Evolutionary conservation across 768 basidiomycete species (phyloP).

Genomic region (Serendipita sp.): DNA sequence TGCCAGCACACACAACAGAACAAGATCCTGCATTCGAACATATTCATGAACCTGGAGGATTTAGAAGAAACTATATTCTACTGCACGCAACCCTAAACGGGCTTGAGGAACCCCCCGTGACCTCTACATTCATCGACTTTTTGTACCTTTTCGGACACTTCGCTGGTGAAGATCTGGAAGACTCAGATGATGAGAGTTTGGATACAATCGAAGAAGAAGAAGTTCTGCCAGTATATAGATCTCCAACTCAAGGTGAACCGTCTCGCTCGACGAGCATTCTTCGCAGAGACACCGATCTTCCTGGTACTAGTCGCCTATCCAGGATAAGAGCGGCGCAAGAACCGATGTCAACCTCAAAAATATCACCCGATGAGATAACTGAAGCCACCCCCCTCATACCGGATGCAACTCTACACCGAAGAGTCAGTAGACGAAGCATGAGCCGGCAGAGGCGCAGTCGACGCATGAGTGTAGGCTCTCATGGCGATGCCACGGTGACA

Average conservation of each 20-base stretch:
- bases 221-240: conserved; percentile 6
- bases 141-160: conserved; percentile 92
- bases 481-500: conserved; percentile 77
- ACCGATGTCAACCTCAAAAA: background rate
- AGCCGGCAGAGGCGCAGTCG: conserved; percentile 25
- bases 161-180: conserved; percentile 80
- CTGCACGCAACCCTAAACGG: conserved; percentile 56
- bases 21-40: conserved; percentile 71
- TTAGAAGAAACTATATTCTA: conserved; percentile 75
- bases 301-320: background rate
- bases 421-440: conserved; percentile 31
- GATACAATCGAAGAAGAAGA: conserved; percentile 37
- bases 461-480: conserved; percentile 38
- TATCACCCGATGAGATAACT: conserved; percentile 8
- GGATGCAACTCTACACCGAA: conserved; percentile 20
- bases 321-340: background rate
- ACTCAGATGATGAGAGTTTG: conserved; percentile 63
- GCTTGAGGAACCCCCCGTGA: conserved; percentile 29
- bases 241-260: conserved; percentile 9
- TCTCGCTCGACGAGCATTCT: conserved; percentile 1
- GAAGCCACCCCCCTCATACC: conserved; percentile 19
- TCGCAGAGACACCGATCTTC: background rate
- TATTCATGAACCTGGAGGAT: conserved; percentile 90
- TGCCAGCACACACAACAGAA: conserved; percentile 20
- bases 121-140: conserved; percentile 64